Evolutionary conservation across 805 yeast species (phyloP), one percentile per base, ranked within the genome.

Genomic region (Lipomyces orientalis): DNA sequence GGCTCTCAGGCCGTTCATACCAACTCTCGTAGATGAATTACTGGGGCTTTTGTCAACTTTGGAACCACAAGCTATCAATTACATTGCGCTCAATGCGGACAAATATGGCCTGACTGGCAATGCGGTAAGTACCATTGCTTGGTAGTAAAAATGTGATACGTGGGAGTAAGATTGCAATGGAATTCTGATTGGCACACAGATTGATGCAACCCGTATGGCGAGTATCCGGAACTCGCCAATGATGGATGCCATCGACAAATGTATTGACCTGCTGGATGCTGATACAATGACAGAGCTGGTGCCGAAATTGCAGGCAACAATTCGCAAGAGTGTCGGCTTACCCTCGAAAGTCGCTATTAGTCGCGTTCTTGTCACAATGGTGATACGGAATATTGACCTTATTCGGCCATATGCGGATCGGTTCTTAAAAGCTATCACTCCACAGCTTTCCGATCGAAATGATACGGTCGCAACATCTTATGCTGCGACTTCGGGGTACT

Each of bases 261-360:
- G 93, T 68, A 78, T 93, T 67, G 88, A 86, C 58, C 74, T 86
- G 34, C 73, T 88, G 4, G 89, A 87, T 75, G 86, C 83, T 7
- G 81, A 80, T 0, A 78, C 81, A 31, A 80, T 87, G 79, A 83
- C 81, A 0, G 82, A 81, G 12, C 78, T 87, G 43, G 80, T 90
- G 2, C 81, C 79, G 1, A 81, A 79, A 51, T 79, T 92, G 35
- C 84, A 84, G 29, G 75, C 78, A 25, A 85, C 91, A 1, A 85
- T 91, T 8, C 87, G 87, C 68, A 84, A 81, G 64, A 86, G 96
- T 0, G 90, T 93, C 25, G 98, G 98, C 0, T 81, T 95, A 14
- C 98, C 98, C 0, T 91, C 98, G 0, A 92, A 94, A 74, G 92
- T 90, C 0, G 91, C 93, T 31, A 93, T 94, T 0, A 86, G 97